Evolutionary conservation across 2,329 filamentous ascomycete species (phyloP).

Genomic region (Pseudogymnoascus sp.): DNA sequence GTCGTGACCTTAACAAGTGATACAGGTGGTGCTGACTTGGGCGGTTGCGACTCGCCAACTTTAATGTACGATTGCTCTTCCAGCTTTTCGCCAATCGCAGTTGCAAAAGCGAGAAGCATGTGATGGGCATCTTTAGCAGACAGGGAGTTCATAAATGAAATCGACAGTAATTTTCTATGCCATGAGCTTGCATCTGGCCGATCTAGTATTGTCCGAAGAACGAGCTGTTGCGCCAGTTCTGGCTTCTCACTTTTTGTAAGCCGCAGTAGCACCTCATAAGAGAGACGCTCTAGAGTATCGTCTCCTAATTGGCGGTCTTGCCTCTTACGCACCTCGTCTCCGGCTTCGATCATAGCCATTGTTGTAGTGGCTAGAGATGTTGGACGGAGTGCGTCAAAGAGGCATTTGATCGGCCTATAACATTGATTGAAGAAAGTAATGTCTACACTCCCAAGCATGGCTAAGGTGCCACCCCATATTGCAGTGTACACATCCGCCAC

Average conservation of each 20-base stretch:
- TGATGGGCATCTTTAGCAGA: slow-evolving; percentile 25
- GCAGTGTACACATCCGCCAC: slow-evolving; percentile 11
- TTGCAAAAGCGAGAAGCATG: slow-evolving; percentile 26
- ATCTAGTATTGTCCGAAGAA: slow-evolving; percentile 26
- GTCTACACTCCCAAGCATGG: slow-evolving; percentile 12
- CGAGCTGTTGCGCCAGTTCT: slow-evolving; percentile 24
- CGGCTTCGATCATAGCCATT: slow-evolving; percentile 14
- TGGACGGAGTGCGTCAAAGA: slow-evolving; percentile 10
- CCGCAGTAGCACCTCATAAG: slow-evolving; percentile 23
- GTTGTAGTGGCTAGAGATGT: slow-evolving; percentile 11
- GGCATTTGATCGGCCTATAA: not conserved
- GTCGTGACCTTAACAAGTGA: slow-evolving; percentile 35
- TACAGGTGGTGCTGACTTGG: slow-evolving; percentile 3
- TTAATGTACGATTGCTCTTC: slow-evolving; percentile 21
- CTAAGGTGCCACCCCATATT: slow-evolving; percentile 13
- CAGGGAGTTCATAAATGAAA: slow-evolving; percentile 28
- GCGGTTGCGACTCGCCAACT: slow-evolving; percentile 3
- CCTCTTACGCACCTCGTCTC: slow-evolving; percentile 12
- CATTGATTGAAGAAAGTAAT: slow-evolving; percentile 9
- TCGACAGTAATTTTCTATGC: slow-evolving; percentile 32
- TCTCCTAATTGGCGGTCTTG: slow-evolving; percentile 10
- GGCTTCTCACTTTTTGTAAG: slow-evolving; percentile 28
- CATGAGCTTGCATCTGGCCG: slow-evolving; percentile 35
- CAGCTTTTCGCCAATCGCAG: slow-evolving; percentile 26
- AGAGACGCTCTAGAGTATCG: slow-evolving; percentile 18